Evolutionary conservation across 116 monocot genomes (phyloP).

Genomic region (Dioscorea cayenensis): DNA sequence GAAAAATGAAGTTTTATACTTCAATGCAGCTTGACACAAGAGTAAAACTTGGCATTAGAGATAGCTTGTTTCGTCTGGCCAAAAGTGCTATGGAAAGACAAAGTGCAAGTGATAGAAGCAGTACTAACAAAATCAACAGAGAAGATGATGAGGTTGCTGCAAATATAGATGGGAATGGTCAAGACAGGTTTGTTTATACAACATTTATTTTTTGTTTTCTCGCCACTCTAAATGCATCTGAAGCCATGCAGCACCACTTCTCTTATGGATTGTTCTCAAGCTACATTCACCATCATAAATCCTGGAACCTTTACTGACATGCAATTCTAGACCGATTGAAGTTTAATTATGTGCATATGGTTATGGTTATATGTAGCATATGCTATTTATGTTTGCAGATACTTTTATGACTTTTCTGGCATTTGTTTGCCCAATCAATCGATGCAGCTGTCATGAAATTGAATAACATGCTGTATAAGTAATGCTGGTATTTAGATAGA

Average conservation of each 20-base stretch:
- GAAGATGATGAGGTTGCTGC: constrained; percentile 41
- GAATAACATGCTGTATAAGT: too few relatives aligned
- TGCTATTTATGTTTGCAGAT: too few relatives aligned
- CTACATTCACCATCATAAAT: not conserved
- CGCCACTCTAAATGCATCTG: too few relatives aligned
- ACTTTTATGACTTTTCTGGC: too few relatives aligned
- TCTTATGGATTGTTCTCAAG: not conserved
- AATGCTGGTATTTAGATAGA: too few relatives aligned
- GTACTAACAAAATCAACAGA: constrained; percentile 37
- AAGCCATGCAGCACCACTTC: too few relatives aligned
- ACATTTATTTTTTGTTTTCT: not conserved
- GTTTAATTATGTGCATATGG: too few relatives aligned
- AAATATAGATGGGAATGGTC: constrained; percentile 19
- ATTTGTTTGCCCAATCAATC: too few relatives aligned
- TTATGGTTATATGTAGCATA: too few relatives aligned
- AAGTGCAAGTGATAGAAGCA: constrained; percentile 42
- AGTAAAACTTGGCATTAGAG: constrained; percentile 58
- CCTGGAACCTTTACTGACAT: not conserved
- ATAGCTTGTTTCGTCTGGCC: constrained; percentile 80
- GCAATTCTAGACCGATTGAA: too few relatives aligned
- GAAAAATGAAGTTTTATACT: constrained; percentile 3
- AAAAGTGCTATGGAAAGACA: constrained; percentile 69
- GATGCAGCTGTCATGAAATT: too few relatives aligned
- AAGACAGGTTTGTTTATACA: constrained; percentile 31
- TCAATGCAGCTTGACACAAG: constrained; percentile 55